Conservation (phyloP, 78 protist species). For the Polysphondylium violaceum region DNA sequence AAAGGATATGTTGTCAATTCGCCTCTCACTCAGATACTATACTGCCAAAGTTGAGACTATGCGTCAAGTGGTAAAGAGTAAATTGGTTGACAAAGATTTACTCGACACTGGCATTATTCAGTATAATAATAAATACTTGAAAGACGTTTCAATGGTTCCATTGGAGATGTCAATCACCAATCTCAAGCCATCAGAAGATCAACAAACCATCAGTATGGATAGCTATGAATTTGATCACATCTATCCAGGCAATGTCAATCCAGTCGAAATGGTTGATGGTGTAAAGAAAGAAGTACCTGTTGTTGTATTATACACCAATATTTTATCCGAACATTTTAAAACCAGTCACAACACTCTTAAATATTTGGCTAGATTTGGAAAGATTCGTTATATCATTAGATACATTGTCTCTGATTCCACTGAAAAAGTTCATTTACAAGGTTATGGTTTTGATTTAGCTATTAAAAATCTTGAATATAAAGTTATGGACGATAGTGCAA, state of each 20-base stretch:
- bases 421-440: constrained; percentile 60
- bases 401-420: neutral
- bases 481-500: constrained; percentile 82
- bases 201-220: neutral
- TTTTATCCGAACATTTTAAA: constrained; percentile 3
- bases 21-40: constrained; percentile 22
- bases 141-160: too few relatives aligned
- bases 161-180: too few relatives aligned
- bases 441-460: constrained; percentile 89
- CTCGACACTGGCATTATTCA: neutral
- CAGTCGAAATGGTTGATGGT: too few relatives aligned
- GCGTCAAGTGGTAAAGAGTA: constrained; percentile 1
- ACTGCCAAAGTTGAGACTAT: constrained; percentile 43
- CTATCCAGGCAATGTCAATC: neutral
- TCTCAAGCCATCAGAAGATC: neutral
- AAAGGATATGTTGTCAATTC: too few relatives aligned
- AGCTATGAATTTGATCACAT: constrained; percentile 31
- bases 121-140: neutral
- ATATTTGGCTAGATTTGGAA: constrained; percentile 7
- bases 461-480: constrained; percentile 90
- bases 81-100: neutral
- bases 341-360: neutral
- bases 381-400: constrained; percentile 32
- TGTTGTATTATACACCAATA: constrained; percentile 32
- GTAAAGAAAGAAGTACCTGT: neutral